Conservation (phyloP, 352 stramenopile genomes). For the Globisporangium echinulatum region DNA sequence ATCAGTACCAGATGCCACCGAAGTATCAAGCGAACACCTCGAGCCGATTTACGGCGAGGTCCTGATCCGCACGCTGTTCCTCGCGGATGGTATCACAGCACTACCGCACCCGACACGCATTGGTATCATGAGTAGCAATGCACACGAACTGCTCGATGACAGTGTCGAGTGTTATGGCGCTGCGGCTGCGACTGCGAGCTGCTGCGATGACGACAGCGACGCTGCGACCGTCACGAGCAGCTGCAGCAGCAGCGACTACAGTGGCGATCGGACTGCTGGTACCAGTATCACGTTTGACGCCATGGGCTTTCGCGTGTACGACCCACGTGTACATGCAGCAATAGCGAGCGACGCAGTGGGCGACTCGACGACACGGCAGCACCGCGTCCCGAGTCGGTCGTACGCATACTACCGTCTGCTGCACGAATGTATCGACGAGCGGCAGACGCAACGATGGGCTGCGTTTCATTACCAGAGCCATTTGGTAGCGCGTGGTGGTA, state of each 20-base stretch:
- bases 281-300: slow-evolving; percentile 23
- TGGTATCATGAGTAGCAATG: slow-evolving; percentile 27
- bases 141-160: slow-evolving; percentile 32
- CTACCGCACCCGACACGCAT: slow-evolving; percentile 33
- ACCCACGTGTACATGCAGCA: slow-evolving; percentile 11
- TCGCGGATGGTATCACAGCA: slow-evolving; percentile 41
- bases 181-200: neutral
- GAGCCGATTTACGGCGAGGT: slow-evolving; percentile 29
- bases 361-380: neutral
- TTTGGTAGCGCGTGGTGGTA: neutral
- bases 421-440: slow-evolving; percentile 26
- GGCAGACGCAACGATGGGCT: slow-evolving; percentile 33
- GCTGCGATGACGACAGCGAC: slow-evolving; percentile 2
- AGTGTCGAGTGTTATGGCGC: neutral
- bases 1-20: neutral
- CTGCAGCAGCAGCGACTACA: neutral
- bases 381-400: slow-evolving; percentile 13
- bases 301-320: slow-evolving; percentile 47
- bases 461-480: slow-evolving; percentile 7
- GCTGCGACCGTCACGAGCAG: neutral
- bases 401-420: slow-evolving; percentile 50
- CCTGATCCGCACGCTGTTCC: slow-evolving; percentile 49
- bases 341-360: neutral
- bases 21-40: slow-evolving; percentile 3
- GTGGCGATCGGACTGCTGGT: neutral